phyloP scores from a whole-genome alignment of 306 rosid genomes.

The Boehmeria nivea region DNA sequence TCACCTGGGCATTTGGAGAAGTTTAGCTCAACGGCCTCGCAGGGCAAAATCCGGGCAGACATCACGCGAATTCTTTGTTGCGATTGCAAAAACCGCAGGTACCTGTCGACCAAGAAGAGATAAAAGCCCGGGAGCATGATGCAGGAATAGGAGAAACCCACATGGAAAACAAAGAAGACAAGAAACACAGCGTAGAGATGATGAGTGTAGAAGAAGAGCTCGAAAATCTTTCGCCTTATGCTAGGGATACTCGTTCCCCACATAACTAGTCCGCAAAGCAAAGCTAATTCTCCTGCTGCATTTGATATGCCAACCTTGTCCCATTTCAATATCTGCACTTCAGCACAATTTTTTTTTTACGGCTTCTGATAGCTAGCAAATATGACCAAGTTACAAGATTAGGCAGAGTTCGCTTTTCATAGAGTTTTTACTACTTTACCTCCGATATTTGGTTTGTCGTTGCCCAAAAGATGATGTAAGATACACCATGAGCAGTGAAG shows the following conservation, averaged over 20 bases:
- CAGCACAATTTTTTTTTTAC: not conserved
- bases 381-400: not conserved
- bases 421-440: slow-evolving; percentile 15
- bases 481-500: slow-evolving; percentile 42
- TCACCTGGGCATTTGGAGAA: slow-evolving; percentile 59
- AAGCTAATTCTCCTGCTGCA: slow-evolving; percentile 51
- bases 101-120: slow-evolving; percentile 55
- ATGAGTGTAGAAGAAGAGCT: too few relatives aligned
- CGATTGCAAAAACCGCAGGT: slow-evolving; percentile 52
- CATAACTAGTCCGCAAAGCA: slow-evolving; percentile 42
- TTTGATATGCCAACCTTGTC: slow-evolving; percentile 41
- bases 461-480: slow-evolving; percentile 37
- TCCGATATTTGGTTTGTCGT: slow-evolving; percentile 35
- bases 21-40: slow-evolving; percentile 51
- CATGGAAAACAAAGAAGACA: slow-evolving; percentile 50
- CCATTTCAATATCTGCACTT: slow-evolving; percentile 45
- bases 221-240: slow-evolving; percentile 44
- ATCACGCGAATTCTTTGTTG: slow-evolving; percentile 25
- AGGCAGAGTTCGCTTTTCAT: not conserved
- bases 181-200: slow-evolving; percentile 48
- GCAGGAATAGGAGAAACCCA: slow-evolving; percentile 47
- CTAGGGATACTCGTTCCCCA: slow-evolving; percentile 44
- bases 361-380: not conserved
- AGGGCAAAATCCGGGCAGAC: slow-evolving; percentile 49
- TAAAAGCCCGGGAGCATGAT: slow-evolving; percentile 50